Base-by-base conservation (phyloP, 2,329 filamentous ascomycete species). In the Monosporascus sp. region DNA sequence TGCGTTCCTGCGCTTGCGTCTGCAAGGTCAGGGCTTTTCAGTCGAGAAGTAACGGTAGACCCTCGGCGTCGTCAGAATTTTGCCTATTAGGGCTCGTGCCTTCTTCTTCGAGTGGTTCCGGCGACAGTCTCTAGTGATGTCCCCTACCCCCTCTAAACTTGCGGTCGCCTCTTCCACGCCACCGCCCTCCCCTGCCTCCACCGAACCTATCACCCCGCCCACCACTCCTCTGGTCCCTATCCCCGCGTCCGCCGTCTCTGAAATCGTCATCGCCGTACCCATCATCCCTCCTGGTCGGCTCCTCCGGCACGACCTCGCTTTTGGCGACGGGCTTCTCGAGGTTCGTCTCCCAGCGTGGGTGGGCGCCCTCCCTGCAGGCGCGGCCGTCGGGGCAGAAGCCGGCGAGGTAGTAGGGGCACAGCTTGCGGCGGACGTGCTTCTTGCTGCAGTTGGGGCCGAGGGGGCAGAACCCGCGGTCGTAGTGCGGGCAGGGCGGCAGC, bases 381-480 rank as follows among this genome's bases (percentile, higher is more conserved):
- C 77, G 80, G 2, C 70, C 93, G 52, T 96, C 88, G 0, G 94
- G 94, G 68, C 94, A 99, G 75, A 99, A 99, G 1, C 94, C 94
- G 7, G 90, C 90, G 17, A 97, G 76, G 67, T 96, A 99, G 69
- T 87, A 96, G 1, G 78, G 78, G 68, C 94, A 99, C 6, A 96
- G 70, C 59, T 81, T 85, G 58, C 89, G 85, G 55, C 91, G 83
- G 52, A 96, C 86, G 72, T 99, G 94, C 61, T 92, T 89, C 73
- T 96, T 91, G 24, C 87, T 84, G 71, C 94, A 99, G 54, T 82
- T 74, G 1, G 92, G 91, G 0, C 94, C 94, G 9, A 97, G 80
- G 18, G 90, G 90, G 65, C 94, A 99, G 75, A 97, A 97, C 2
- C 94, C 94, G 61, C 88, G 85, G 57, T 97, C 91, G 75, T 97